A percentile compares a stretch with the other conserved stretches of the same genome.
These are phyloP conservation scores for Crucibulum laeve DNA, from an alignment of 768 basidiomycete species.

Conservation along the genomic window DNA sequence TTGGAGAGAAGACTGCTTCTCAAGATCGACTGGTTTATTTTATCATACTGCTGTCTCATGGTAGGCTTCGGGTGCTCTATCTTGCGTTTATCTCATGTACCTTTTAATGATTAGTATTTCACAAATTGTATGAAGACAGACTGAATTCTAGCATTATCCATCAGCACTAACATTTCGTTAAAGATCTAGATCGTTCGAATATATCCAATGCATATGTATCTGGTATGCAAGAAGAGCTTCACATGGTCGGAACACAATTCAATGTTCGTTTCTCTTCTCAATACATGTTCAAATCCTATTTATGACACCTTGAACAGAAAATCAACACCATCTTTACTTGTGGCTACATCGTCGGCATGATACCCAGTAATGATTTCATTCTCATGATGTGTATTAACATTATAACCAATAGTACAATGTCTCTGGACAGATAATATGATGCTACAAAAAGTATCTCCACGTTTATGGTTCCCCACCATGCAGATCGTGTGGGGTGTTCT, in stretches of 20 bases:
- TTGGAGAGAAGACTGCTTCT: slow-evolving; percentile 47
- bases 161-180: neutral
- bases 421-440: slow-evolving; percentile 60
- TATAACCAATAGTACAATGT: neutral
- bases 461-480: slow-evolving; percentile 65
- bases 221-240: slow-evolving; percentile 70
- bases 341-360: slow-evolving; percentile 73
- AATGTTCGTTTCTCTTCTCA: slow-evolving; percentile 33
- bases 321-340: slow-evolving; percentile 71
- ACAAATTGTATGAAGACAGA: slow-evolving; percentile 44
- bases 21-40: slow-evolving; percentile 65
- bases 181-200: slow-evolving; percentile 68
- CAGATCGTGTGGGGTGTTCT: slow-evolving; percentile 63
- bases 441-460: slow-evolving; percentile 56
- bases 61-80: slow-evolving; percentile 22
- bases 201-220: slow-evolving; percentile 75
- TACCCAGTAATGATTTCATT: slow-evolving; percentile 42
- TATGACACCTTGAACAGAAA: slow-evolving; percentile 32
- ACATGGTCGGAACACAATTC: slow-evolving; percentile 60
- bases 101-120: slow-evolving; percentile 50
- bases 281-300: slow-evolving; percentile 1
- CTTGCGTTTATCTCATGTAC: slow-evolving; percentile 2
- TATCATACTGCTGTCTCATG: slow-evolving; percentile 72
- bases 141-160: neutral
- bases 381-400: neutral